Evolutionary conservation across 257 asterid species (phyloP), one percentile per base, ranked within the genome.

Genomic region (Henckelia pumila): DNA sequence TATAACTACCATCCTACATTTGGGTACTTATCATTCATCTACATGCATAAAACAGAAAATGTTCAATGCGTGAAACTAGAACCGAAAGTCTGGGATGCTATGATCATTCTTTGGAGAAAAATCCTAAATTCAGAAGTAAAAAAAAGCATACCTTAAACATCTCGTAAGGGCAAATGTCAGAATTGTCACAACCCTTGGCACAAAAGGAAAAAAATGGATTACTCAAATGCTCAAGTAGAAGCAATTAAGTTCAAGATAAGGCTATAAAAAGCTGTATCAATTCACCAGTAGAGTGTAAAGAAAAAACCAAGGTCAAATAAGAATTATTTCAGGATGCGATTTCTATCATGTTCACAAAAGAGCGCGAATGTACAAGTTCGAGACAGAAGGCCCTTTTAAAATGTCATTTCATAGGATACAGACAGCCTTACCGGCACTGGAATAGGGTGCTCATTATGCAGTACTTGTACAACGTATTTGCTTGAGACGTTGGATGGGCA

Each of bases 381-480:
- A 40, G 6, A 40, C 3, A 13, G 50, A 0, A 7, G 44, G 13
- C 17, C 17, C 13, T 21, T 59, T 9, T 9, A 14, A 61, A 44
- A 33, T 56, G 21, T 52, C 17, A 24, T 64, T 13, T 7, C 53
- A 52, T 25, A 65, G 56, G 50, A 28, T n/a, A n/a, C 8, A 4
- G 66, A 44, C 71, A 63, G 52, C 76, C 94, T 77, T 81, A 93
- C 97, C 53, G 95, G 89, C 80, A 91, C 33, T 59, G 86, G 88
- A 47, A 81, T 76, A 8, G 99, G 89, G 52, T 47, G 85, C 66
- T 94, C 97, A 64, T 94, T 94, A 79, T 94, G 97, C 70, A 79
- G 81, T 64, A 91, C 96, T 81, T 83, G 96, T 52, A 94, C 92
- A 67, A 81, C 88, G 76, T 94, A 91, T 68, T 83, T 80, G 87